phyloP scores from a whole-genome alignment of 1,284 basidiomycete species.

The Rugosomyces carneus region DNA sequence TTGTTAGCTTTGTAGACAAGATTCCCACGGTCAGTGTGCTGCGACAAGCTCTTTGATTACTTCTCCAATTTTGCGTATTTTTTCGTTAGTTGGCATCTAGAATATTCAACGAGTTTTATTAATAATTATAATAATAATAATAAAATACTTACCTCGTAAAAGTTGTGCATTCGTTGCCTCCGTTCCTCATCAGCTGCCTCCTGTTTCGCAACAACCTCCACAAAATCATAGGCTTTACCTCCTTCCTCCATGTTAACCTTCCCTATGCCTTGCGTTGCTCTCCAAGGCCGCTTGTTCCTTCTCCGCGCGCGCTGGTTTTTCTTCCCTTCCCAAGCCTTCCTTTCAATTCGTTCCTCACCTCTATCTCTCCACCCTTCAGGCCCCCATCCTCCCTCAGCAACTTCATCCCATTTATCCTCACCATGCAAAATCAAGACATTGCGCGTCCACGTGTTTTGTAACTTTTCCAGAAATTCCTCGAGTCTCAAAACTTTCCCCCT shows the following conservation, averaged over 20 bases:
- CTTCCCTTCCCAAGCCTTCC: not conserved
- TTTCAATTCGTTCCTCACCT: not conserved
- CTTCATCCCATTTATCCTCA: slow-evolving; percentile 5
- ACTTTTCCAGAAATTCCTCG: slow-evolving; percentile 42
- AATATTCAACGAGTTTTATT: too few relatives aligned
- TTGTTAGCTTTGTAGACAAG: slow-evolving; percentile 12
- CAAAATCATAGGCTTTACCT: slow-evolving; percentile 32
- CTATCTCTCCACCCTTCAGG: not conserved
- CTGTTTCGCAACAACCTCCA: slow-evolving; percentile 41
- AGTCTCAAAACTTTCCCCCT: slow-evolving; percentile 39
- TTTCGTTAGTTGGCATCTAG: slow-evolving; percentile 50
- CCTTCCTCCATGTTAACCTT: not conserved
- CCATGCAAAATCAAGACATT: slow-evolving; percentile 19
- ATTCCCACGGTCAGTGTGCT: slow-evolving; percentile 13
- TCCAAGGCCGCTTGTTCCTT: not conserved
- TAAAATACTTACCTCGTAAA: slow-evolving; percentile 39
- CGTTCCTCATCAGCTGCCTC: slow-evolving; percentile 33
- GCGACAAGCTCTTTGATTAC: slow-evolving; percentile 12
- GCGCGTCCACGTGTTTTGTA: slow-evolving; percentile 24
- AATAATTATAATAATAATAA: not conserved
- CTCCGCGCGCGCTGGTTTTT: not conserved
- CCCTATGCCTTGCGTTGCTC: slow-evolving; percentile 2
- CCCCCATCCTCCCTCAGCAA: not conserved
- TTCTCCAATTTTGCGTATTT: slow-evolving; percentile 35
- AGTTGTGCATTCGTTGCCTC: slow-evolving; percentile 40